Percentiles rank a stretch among this genome's conserved stretches.
Evolutionary conservation across 306 rosid genomes (phyloP).

Genomic region (Sophora flavescens): DNA sequence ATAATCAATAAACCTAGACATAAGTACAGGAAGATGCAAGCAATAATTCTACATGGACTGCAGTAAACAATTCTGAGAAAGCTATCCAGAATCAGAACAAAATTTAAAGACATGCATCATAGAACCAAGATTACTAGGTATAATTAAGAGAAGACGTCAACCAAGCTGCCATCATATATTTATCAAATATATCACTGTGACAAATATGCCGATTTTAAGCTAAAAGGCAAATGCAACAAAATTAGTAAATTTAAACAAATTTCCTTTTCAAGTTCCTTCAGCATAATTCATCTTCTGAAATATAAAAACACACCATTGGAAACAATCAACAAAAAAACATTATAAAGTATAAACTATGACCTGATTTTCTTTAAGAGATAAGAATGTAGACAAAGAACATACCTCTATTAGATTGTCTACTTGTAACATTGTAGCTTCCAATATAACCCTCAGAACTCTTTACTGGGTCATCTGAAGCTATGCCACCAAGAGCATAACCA

Average conservation of each 20-base stretch:
- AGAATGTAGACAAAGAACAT: constrained; percentile 49
- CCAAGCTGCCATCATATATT: constrained; percentile 25
- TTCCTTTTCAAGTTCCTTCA: constrained; percentile 26
- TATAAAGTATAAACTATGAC: constrained; percentile 11
- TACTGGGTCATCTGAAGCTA: constrained; percentile 74
- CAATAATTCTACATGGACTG: constrained; percentile 41
- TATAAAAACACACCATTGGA: constrained; percentile 35
- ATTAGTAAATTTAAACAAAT: constrained; percentile 17
- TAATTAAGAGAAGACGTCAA: constrained; percentile 35
- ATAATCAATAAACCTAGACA: constrained; percentile 32
- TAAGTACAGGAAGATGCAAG: constrained; percentile 36
- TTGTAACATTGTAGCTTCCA: constrained; percentile 80
- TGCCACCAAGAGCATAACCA: constrained; percentile 75
- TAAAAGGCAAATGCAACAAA: constrained; percentile 24
- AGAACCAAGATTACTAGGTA: constrained; percentile 21
- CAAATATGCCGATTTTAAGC: constrained; percentile 26
- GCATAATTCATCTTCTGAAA: constrained; percentile 41
- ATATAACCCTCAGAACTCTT: constrained; percentile 83
- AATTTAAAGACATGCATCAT: constrained; percentile 15
- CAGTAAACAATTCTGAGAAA: constrained; percentile 36
- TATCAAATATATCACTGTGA: constrained; percentile 34
- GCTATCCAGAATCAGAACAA: constrained; percentile 30
- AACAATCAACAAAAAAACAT: constrained; percentile 14
- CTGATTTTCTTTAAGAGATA: constrained; percentile 36
- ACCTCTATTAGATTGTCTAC: constrained; percentile 97